These are phyloP conservation scores for Penicillium sp. DNA, from an alignment of 2,329 filamentous ascomycete genomes.

Conservation along the genomic window DNA sequence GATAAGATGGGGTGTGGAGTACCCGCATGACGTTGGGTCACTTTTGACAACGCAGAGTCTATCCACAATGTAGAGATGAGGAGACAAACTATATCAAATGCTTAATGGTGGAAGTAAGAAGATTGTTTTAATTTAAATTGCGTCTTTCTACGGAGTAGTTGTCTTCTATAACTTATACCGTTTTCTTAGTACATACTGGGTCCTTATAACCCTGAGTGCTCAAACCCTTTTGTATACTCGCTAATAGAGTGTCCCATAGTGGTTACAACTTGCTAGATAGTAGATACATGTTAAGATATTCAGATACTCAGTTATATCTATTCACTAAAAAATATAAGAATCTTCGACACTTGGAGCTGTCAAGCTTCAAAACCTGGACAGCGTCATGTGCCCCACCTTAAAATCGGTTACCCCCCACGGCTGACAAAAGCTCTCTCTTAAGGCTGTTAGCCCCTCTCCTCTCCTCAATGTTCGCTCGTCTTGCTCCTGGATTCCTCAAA, in stretches of 20 bases:
- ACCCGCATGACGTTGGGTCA: conserved; percentile 5
- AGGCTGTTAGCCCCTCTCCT: conserved; percentile 7
- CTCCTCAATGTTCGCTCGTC: conserved; percentile 25
- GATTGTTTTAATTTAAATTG: too few relatives aligned
- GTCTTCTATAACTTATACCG: too few relatives aligned
- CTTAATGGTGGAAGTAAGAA: too few relatives aligned
- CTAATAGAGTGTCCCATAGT: too few relatives aligned
- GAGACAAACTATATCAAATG: too few relatives aligned
- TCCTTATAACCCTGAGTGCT: background rate
- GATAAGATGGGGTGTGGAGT: background rate
- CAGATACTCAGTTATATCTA: too few relatives aligned
- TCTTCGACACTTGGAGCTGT: background rate
- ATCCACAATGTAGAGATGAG: too few relatives aligned
- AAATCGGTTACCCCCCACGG: conserved; percentile 6
- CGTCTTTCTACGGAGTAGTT: too few relatives aligned
- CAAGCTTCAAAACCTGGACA: background rate
- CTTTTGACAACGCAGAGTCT: background rate
- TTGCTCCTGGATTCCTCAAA: conserved; percentile 26
- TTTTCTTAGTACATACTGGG: too few relatives aligned
- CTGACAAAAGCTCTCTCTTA: conserved; percentile 15
- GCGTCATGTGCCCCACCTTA: conserved; percentile 16
- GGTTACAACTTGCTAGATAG: too few relatives aligned
- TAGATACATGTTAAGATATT: too few relatives aligned
- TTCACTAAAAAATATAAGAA: background rate
- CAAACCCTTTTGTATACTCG: too few relatives aligned